Base-by-base conservation (phyloP, 768 basidiomycete genomes). In the Lactifluus hygrophoroides region DNA sequence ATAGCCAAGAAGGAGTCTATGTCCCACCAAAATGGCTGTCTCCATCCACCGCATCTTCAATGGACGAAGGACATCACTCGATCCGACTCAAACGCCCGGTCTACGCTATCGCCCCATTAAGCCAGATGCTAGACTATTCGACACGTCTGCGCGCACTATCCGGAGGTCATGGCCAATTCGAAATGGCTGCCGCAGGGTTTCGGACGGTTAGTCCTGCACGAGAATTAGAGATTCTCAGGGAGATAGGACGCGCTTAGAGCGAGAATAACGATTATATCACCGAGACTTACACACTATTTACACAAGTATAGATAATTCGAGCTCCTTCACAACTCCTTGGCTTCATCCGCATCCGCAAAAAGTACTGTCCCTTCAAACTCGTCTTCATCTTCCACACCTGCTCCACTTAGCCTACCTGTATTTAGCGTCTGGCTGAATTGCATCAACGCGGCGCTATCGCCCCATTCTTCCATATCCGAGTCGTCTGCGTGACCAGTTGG, bases 301-400 rank as follows among this genome's bases (percentile, higher is more conserved):
- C 17, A 47, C 17, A 46, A 37, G 61, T 58, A 64, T 60, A 62
- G 21, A 51, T 42, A 56, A 13, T 65, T 16, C 27, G 28, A 28
- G 40, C 43, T 43, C 42, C 34, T 21, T 66, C 52, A 81, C 60
- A 86, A 67, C 64, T 85, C 85, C 67, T 76, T 79, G 30, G 74
- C 72, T 72, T 92, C 89, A 65, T 92, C 90, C 34, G 90, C 90
- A 69, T 93, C 90, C 11, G 85, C 89, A 61, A 89, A 87, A 42
- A 90, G 80, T 40, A 83, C 78, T 13, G 79, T 80, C 37, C 82
- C 84, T 57, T 89, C 88, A 65, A 86, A 79, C 43, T 86, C 88
- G 43, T 90, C 87, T 28, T 87, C 87, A 54, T 90, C 87, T 23
- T 85, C 82, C 10, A 74, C 76, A n/a, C 76, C 78, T 1, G 80